A percentile compares a stretch with the other conserved stretches of the same genome.
phyloP scores from a whole-genome alignment of 495 filamentous ascomycete genomes.

The Sabuloglossum arenarium region DNA sequence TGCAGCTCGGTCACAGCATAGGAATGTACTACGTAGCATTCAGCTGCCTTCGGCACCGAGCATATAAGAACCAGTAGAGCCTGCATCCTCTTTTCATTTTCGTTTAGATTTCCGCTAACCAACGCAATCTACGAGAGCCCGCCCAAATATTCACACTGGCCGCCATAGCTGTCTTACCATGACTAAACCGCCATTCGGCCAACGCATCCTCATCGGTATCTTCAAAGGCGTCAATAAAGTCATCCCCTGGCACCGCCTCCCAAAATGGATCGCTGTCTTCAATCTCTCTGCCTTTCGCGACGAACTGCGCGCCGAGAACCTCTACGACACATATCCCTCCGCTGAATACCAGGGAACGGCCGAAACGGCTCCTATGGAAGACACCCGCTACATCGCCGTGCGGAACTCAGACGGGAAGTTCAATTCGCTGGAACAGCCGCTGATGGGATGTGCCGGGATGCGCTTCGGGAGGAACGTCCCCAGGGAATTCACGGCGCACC shows the following conservation, averaged over 20 bases:
- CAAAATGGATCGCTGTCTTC: conserved; percentile 16
- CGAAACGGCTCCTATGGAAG: conserved; percentile 10
- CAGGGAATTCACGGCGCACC: conserved; percentile 13
- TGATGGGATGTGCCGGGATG: conserved; percentile 25
- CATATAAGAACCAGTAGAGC: too few species aligned
- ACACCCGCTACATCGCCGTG: conserved; percentile 11
- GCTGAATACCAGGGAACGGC: conserved; percentile 13
- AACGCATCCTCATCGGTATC: conserved; percentile 12
- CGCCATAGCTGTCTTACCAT: too few species aligned
- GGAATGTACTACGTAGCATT: too few species aligned
- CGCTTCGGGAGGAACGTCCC: conserved; percentile 22
- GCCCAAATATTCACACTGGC: too few species aligned
- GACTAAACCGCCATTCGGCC: conserved; percentile 9
- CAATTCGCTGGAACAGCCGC: conserved; percentile 18
- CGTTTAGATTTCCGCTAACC: too few species aligned
- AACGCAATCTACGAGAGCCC: too few species aligned
- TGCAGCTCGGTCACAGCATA: too few species aligned
- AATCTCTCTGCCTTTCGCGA: conserved; percentile 20
- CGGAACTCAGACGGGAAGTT: conserved; percentile 23
- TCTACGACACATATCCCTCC: conserved; percentile 20
- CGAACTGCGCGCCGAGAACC: conserved; percentile 21
- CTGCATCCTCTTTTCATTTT: too few species aligned
- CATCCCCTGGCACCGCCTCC: conserved; percentile 21
- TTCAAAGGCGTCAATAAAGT: conserved; percentile 19
- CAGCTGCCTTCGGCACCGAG: too few species aligned